phyloP scores from a whole-genome alignment of 1,139 yeast genomes.

The Candida gigantensis region DNA sequence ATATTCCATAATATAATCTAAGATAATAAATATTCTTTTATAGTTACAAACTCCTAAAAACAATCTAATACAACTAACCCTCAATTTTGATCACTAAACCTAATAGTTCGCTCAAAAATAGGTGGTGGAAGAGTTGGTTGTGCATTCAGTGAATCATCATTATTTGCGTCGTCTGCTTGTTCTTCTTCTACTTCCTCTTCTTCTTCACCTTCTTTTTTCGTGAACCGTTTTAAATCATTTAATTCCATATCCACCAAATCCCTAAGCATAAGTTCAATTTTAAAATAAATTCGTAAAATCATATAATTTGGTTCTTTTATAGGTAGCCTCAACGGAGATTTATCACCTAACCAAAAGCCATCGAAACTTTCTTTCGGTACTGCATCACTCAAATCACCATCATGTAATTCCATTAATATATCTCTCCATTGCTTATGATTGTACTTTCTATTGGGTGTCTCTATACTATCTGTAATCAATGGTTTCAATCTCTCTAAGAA shows the following conservation, averaged over 20 bases:
- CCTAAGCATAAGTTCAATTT: conserved; percentile 24
- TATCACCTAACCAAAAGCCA: conserved; percentile 54
- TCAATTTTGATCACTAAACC: no score
- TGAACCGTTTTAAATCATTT: conserved; percentile 12
- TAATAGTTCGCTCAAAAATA: no score
- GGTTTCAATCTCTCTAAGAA: conserved; percentile 27
- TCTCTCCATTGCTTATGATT: conserved; percentile 36
- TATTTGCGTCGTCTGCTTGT: no score
- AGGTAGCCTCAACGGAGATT: conserved; percentile 68
- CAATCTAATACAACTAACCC: no score
- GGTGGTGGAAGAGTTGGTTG: no score
- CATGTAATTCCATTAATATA: no score
- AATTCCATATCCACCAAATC: conserved; percentile 20
- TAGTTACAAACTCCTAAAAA: no score
- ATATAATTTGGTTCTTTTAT: conserved; percentile 67
- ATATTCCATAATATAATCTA: no score
- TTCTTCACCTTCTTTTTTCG: conserved; percentile 19
- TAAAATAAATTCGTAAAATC: conserved; percentile 42
- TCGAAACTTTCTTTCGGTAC: conserved; percentile 9
- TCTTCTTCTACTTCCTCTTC: no score
- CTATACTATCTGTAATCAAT: conserved; percentile 33
- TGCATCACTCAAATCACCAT: no score
- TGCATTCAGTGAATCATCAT: no score
- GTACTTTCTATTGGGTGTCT: conserved; percentile 33
- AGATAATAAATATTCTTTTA: no score